Percentiles rank a stretch among this genome's conserved stretches.
These are phyloP conservation scores for Didymella pinodella DNA, from an alignment of 2,329 filamentous ascomycete genomes.

Conservation along the genomic window DNA sequence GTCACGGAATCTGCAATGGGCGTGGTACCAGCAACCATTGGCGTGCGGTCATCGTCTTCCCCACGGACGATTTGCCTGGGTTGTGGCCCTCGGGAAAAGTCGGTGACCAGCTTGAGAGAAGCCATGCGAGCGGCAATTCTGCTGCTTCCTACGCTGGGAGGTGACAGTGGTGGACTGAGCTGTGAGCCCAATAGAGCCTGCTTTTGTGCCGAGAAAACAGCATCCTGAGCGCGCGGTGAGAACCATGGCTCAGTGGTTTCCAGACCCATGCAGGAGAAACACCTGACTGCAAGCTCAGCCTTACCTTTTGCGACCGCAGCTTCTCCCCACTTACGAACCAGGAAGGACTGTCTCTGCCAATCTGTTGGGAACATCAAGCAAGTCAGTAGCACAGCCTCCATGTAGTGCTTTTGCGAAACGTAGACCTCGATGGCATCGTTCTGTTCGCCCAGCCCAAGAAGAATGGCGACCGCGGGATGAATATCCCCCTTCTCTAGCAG, in stretches of 20 bases:
- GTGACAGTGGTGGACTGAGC: slow-evolving; percentile 76
- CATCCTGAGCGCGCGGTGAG: slow-evolving; percentile 77
- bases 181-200: slow-evolving; percentile 60
- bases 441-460: slow-evolving; percentile 89
- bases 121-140: slow-evolving; percentile 77
- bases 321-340: slow-evolving; percentile 95
- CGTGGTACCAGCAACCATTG: slow-evolving; percentile 81
- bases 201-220: slow-evolving; percentile 64
- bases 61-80: slow-evolving; percentile 69
- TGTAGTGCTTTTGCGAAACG: slow-evolving; percentile 85
- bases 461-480: slow-evolving; percentile 89
- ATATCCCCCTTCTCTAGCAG: slow-evolving; percentile 89
- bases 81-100: slow-evolving; percentile 66
- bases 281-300: slow-evolving; percentile 88
- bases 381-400: slow-evolving; percentile 91
- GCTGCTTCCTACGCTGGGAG: slow-evolving; percentile 65
- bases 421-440: slow-evolving; percentile 98
- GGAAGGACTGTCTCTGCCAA: slow-evolving; percentile 88
- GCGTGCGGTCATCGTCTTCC: slow-evolving; percentile 70
- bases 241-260: slow-evolving; percentile 88
- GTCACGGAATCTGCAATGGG: slow-evolving; percentile 76
- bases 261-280: slow-evolving; percentile 87
- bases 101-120: slow-evolving; percentile 88
- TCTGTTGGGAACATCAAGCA: slow-evolving; percentile 83
- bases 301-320: slow-evolving; percentile 86